Base-by-base conservation (phyloP, 805 yeast species). In the Priceomyces fermenticarens region DNA sequence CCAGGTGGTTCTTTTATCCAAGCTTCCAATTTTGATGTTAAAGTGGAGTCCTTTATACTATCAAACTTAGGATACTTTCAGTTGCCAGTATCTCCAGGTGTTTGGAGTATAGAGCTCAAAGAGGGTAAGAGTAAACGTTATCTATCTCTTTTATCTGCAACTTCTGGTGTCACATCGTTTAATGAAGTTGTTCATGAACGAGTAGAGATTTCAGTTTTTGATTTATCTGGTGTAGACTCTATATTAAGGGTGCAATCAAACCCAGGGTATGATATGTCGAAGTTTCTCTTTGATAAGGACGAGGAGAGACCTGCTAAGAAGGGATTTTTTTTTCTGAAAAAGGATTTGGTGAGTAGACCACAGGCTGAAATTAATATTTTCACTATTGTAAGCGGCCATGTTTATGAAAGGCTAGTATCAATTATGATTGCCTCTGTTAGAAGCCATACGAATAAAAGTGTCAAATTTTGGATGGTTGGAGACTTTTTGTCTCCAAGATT, bases 391-490 rank as follows among this genome's bases (percentile, higher is more conserved):
- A 81, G 90, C 48, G 96, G 96, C 0, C 88, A 81, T 47, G 60
- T 81, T 30, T 87, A 88, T 57, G 96, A 88, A 56, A 65, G 88
- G 45, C 75, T 88, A 36, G 52, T 84, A 42, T 72, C 83, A 11
- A 83, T 84, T n/a, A 88, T 88, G 96, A 82, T 83, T 40, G 79
- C 79, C 0, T 84, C 93, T 3, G 90, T 87, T 2, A 78, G 77
- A 77, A 66, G 68, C 20, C 80, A 83, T 48, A 65, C 78, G 1
- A 78, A 77, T 38, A 68, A 81, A 0, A 50, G 46, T 39, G 82
- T 88, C 20, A 86, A 83, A 56, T 86, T 90, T 57, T 89, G 97
- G 97, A 65, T 91, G 10, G 72, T 89, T 45, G 95, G 88, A 48
- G 84, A 86, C 58, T 88, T 79, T 54, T 68, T 88, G 71, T 83